Evolutionary conservation across 2,329 filamentous ascomycete genomes (phyloP).

Genomic region (Trichoderma sp.): DNA sequence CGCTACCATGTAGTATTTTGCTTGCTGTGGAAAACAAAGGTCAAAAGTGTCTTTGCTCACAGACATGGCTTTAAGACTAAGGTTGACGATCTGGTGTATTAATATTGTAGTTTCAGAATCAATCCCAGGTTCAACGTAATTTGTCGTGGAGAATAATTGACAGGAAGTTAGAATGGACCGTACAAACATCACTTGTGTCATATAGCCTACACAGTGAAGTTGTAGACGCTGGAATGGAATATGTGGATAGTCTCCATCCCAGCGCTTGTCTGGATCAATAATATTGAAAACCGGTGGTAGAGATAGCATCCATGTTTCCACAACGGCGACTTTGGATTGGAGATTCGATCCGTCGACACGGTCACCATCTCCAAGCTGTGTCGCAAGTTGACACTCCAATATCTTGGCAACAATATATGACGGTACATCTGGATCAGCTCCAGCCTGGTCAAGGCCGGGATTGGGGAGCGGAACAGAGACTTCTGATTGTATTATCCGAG

Average conservation of each 20-base stretch:
- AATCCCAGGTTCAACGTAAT: not conserved
- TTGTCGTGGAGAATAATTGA: not conserved
- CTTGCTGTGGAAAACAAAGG: slow-evolving; percentile 11
- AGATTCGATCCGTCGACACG: not conserved
- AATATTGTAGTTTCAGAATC: not conserved
- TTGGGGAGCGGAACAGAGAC: not conserved
- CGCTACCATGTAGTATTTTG: slow-evolving; percentile 14
- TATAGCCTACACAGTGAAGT: slow-evolving; percentile 9
- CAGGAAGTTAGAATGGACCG: not conserved
- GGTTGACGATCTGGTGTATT: not conserved
- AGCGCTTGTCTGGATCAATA: not conserved
- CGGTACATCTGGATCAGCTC: not conserved
- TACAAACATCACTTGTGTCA: slow-evolving; percentile 1
- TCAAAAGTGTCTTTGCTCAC: slow-evolving; percentile 16
- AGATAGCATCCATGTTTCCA: slow-evolving; percentile 14
- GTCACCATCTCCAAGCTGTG: not conserved
- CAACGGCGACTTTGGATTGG: not conserved
- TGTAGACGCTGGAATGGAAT: slow-evolving; percentile 16
- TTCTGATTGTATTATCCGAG: not conserved
- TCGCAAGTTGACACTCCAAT: slow-evolving; percentile 16
- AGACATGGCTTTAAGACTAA: slow-evolving; percentile 16
- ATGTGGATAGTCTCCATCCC: not conserved
- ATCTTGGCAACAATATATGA: slow-evolving; percentile 4
- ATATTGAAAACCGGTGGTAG: not conserved
- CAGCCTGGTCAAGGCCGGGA: not conserved